phyloP scores from a whole-genome alignment of 805 yeast species.

The Candida maris region DNA sequence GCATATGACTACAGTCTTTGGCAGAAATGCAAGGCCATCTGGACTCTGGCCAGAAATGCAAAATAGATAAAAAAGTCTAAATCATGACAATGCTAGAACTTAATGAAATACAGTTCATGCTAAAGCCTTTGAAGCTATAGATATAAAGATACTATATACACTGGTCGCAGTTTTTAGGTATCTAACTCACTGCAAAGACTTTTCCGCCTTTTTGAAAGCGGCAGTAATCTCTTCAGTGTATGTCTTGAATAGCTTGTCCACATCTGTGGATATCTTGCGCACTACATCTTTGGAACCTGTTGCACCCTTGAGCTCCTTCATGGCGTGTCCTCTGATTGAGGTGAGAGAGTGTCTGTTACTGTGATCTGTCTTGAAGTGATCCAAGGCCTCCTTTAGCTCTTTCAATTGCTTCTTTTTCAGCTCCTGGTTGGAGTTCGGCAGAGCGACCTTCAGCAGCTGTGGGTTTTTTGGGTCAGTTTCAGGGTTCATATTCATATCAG shows the following conservation, averaged over 20 bases:
- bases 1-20: conserved; percentile 77
- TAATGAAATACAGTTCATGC: too few species aligned
- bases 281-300: conserved; percentile 53
- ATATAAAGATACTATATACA: conserved; percentile 6
- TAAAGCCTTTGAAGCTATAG: conserved; percentile 1
- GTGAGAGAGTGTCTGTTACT: conserved; percentile 48
- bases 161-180: neutral
- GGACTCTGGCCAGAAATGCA: conserved; percentile 50
- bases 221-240: conserved; percentile 57
- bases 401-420: conserved; percentile 52
- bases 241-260: conserved; percentile 68
- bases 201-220: conserved; percentile 53
- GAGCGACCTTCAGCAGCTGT: conserved; percentile 66
- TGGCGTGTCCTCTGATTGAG: conserved; percentile 52
- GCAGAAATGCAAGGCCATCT: conserved; percentile 57
- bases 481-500: conserved; percentile 75
- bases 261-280: conserved; percentile 50
- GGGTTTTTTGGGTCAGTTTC: conserved; percentile 69
- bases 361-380: conserved; percentile 53
- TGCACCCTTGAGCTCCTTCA: conserved; percentile 48
- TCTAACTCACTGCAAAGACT: conserved; percentile 21
- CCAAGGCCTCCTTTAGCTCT: conserved; percentile 62
- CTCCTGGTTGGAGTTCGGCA: conserved; percentile 74
- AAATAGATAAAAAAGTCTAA: too few species aligned
- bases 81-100: too few species aligned